Conservation (phyloP, 140 eudicot species). For the Cichorium intybus region DNA sequence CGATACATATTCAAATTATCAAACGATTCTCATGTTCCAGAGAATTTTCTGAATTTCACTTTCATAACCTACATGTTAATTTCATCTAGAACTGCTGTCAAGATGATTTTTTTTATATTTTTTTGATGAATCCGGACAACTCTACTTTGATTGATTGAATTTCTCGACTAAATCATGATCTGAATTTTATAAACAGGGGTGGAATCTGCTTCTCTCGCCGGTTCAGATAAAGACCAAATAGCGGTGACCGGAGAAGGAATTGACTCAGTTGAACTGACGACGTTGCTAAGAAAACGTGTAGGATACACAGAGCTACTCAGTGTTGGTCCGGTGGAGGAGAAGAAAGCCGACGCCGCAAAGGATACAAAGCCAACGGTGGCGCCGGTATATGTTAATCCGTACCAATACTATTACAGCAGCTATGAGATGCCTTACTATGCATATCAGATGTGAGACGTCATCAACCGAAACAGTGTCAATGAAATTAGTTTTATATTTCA, state of each 20-base stretch:
- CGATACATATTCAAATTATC: neutral
- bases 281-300: conserved; percentile 31
- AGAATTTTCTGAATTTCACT: neutral
- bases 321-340: conserved; percentile 18
- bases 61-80: neutral
- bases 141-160: neutral
- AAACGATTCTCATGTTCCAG: neutral
- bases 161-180: neutral
- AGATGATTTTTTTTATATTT: too few species aligned
- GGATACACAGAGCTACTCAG: conserved; percentile 40
- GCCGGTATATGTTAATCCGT: neutral
- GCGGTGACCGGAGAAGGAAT: conserved; percentile 41
- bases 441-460: neutral
- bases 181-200: conserved; percentile 23
- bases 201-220: conserved; percentile 32
- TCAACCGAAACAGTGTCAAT: neutral
- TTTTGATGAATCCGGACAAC: too few species aligned
- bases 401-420: neutral
- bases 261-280: conserved; percentile 32
- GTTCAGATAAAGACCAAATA: conserved; percentile 34
- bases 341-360: neutral
- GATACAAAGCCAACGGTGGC: neutral
- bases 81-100: neutral
- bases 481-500: too few species aligned
- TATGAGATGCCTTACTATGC: neutral